Evolutionary conservation across 2,329 filamentous ascomycete genomes (phyloP).

Genomic region (Colletotrichum incanum): DNA sequence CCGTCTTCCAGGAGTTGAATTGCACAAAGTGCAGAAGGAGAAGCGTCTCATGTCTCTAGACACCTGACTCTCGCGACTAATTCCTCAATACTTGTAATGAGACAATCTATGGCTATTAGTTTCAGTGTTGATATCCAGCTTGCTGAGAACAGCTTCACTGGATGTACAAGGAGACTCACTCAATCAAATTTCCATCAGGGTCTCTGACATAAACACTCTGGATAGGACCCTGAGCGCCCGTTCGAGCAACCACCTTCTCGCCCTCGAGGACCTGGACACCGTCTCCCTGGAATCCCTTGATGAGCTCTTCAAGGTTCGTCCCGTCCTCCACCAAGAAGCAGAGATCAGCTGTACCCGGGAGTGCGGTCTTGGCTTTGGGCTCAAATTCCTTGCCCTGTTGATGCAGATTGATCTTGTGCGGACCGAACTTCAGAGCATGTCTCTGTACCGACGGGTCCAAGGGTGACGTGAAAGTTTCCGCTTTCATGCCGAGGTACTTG

Average conservation of each 20-base stretch:
- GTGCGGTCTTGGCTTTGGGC: constrained; percentile 68
- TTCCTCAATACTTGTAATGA: constrained; percentile 13
- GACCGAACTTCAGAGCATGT: constrained; percentile 70
- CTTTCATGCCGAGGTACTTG: constrained; percentile 69
- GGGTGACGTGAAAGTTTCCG: constrained; percentile 64
- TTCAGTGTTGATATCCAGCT: not conserved
- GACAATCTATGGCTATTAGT: not conserved
- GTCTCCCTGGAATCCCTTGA: constrained; percentile 57
- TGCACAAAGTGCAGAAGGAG: not conserved
- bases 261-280: constrained; percentile 67
- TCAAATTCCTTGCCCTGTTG: constrained; percentile 71
- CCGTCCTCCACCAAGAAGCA: constrained; percentile 70
- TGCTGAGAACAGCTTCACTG: too few species aligned
- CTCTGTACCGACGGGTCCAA: constrained; percentile 56
- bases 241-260: constrained; percentile 66
- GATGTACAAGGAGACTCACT: constrained; percentile 60
- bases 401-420: constrained; percentile 75
- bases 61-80: not conserved
- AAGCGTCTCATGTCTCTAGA: not conserved
- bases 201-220: constrained; percentile 74
- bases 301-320: constrained; percentile 61
- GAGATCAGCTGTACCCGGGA: constrained; percentile 72
- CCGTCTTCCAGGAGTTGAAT: not conserved
- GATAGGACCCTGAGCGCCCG: constrained; percentile 69
- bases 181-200: constrained; percentile 74